Evolutionary conservation across 73 alveolate genomes (phyloP).

Genomic region (Paramecium pentaurelia): DNA sequence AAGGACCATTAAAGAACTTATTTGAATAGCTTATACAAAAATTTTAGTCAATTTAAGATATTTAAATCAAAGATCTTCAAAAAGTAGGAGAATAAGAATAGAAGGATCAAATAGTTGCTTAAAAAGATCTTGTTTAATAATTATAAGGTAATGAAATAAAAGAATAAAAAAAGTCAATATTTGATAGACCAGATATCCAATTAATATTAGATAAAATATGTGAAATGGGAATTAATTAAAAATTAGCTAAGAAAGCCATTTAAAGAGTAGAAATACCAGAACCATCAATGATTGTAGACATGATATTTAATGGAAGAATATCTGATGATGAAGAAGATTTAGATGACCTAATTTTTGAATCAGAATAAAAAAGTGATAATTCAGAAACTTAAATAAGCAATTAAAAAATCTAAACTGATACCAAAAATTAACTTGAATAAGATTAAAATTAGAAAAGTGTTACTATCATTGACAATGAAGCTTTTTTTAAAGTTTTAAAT

Average conservation of each 20-base stretch:
- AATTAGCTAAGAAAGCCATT: slow-evolving; percentile 26
- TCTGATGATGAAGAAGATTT: slow-evolving; percentile 40
- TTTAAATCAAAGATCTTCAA: neutral
- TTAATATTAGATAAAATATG: neutral
- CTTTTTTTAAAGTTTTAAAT: neutral
- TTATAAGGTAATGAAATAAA: neutral
- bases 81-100: neutral
- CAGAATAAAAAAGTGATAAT: neutral
- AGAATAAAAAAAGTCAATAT: neutral
- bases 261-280: slow-evolving; percentile 17
- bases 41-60: neutral
- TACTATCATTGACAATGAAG: neutral
- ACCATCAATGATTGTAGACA: neutral
- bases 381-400: neutral
- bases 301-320: slow-evolving; percentile 19
- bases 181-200: slow-evolving; percentile 38
- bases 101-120: neutral
- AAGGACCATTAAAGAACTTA: neutral
- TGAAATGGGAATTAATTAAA: slow-evolving; percentile 1
- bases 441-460: neutral
- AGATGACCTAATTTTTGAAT: neutral
- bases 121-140: neutral
- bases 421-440: neutral
- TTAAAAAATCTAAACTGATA: neutral
- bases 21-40: neutral